Percentiles rank a stretch among this genome's conserved stretches.
Conservation (phyloP, 495 filamentous ascomycete species). For the Usnea hakonensis region DNA sequence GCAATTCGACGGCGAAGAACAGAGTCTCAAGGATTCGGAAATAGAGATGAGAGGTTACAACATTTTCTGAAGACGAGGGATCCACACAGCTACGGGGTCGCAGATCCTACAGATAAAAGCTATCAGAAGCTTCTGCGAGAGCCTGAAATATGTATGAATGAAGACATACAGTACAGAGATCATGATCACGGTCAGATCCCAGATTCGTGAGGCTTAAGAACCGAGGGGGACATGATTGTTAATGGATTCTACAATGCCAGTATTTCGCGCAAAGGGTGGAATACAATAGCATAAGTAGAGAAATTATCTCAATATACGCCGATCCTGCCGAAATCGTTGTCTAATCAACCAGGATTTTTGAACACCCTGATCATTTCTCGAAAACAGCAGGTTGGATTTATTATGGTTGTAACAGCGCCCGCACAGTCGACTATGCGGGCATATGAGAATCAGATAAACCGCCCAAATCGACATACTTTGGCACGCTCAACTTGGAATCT, state of each 20-base stretch:
- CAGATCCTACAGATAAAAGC: conserved; percentile 7
- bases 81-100: conserved; percentile 37
- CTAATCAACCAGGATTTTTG: too few relatives aligned
- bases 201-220: neutral
- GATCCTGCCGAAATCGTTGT: too few relatives aligned
- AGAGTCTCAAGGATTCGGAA: conserved; percentile 38
- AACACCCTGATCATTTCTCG: too few relatives aligned
- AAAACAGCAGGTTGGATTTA: neutral
- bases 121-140: conserved; percentile 16
- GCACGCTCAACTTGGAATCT: too few relatives aligned
- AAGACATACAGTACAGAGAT: conserved; percentile 6
- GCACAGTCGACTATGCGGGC: neutral
- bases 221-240: neutral
- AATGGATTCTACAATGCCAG: neutral
- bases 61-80: conserved; percentile 67
- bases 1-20: conserved; percentile 51
- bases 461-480: neutral
- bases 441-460: too few relatives aligned
- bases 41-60: conserved; percentile 57
- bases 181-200: neutral
- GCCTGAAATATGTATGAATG: conserved; percentile 19
- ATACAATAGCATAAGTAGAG: neutral
- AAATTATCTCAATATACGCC: too few relatives aligned
- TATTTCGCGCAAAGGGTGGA: neutral
- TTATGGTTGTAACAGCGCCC: neutral